Percentiles rank a stretch among this genome's conserved stretches.
phyloP scores from a whole-genome alignment of 371 early-diverging fungal genomes.

The Apophysomyces elegans region DNA sequence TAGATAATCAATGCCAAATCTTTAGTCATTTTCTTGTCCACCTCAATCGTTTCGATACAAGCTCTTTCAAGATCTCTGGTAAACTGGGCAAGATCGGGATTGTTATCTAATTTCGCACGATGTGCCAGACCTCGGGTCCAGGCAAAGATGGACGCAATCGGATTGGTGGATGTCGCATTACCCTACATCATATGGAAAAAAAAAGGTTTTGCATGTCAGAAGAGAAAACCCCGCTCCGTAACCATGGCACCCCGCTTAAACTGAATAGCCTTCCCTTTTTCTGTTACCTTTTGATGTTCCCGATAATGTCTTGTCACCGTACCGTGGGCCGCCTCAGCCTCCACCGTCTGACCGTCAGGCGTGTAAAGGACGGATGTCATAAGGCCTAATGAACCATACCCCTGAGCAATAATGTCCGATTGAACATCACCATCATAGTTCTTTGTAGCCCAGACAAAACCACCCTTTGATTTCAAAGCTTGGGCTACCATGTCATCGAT shows the following conservation, averaged over 20 bases:
- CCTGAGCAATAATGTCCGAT: constrained; percentile 96
- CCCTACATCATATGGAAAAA: constrained; percentile 43
- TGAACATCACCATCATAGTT: constrained; percentile 97
- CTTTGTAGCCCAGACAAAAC: constrained; percentile 96
- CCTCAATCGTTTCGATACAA: constrained; percentile 88
- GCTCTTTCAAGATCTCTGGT: constrained; percentile 83
- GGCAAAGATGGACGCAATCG: constrained; percentile 97
- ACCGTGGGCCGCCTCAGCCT: constrained; percentile 97
- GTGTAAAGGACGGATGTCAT: constrained; percentile 97
- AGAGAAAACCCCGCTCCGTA: neutral
- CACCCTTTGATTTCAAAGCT: constrained; percentile 92
- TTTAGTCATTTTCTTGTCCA: constrained; percentile 93
- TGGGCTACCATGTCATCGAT: constrained; percentile 99
- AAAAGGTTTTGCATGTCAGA: neutral
- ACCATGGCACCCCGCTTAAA: constrained; percentile 8
- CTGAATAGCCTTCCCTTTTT: neutral
- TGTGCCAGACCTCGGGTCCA: constrained; percentile 97
- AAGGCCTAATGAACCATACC: constrained; percentile 88
- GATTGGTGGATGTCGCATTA: constrained; percentile 91
- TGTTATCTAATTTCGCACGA: constrained; percentile 92
- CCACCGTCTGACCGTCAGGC: constrained; percentile 94
- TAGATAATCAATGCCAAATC: constrained; percentile 95
- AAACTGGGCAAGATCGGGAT: constrained; percentile 78
- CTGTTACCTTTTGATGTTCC: constrained; percentile 85
- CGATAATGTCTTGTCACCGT: constrained; percentile 98